Conservation (phyloP, 2,329 filamentous ascomycete species). For the Colletotrichum costaricense region DNA sequence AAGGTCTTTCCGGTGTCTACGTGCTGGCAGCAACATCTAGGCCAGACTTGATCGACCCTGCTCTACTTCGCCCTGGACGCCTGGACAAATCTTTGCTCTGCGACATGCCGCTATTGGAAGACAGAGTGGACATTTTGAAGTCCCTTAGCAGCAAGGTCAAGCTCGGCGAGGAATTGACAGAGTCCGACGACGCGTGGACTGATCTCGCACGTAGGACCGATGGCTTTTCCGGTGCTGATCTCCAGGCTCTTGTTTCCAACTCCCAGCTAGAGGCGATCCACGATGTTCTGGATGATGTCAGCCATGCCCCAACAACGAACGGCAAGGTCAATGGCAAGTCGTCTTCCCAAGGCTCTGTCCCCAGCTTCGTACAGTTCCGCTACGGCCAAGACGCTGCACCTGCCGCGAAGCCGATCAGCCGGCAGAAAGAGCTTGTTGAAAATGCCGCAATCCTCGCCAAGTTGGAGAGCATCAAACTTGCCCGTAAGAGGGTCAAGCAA, state of each 20-base stretch:
- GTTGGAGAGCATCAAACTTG: constrained; percentile 80
- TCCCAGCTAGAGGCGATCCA: constrained; percentile 98
- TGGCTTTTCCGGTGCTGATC: constrained; percentile 92
- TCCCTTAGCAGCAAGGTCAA: constrained; percentile 87
- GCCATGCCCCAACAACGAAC: constrained; percentile 45
- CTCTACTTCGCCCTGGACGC: constrained; percentile 88
- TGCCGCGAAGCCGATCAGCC: constrained; percentile 55
- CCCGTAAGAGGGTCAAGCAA: constrained; percentile 63
- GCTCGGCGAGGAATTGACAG: constrained; percentile 74
- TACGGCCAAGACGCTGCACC: constrained; percentile 72
- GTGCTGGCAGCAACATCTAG: constrained; percentile 94
- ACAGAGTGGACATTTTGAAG: constrained; percentile 88
- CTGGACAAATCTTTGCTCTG: constrained; percentile 94
- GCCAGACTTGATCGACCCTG: constrained; percentile 95
- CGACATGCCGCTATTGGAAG: constrained; percentile 83
- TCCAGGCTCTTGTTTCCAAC: constrained; percentile 95
- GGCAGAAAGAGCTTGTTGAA: constrained; percentile 73
- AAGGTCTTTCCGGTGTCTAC: constrained; percentile 94
- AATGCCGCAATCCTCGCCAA: constrained; percentile 84
- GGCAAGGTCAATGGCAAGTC: constrained; percentile 45
- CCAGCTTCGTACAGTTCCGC: constrained; percentile 84
- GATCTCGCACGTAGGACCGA: constrained; percentile 85
- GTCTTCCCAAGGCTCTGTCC: constrained; percentile 44
- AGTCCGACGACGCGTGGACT: constrained; percentile 66
- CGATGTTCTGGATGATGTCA: constrained; percentile 78